Evolutionary conservation across 225 moss, liverwort and hornwort genomes (phyloP).

Genomic region (Marchantia polymorpha): DNA sequence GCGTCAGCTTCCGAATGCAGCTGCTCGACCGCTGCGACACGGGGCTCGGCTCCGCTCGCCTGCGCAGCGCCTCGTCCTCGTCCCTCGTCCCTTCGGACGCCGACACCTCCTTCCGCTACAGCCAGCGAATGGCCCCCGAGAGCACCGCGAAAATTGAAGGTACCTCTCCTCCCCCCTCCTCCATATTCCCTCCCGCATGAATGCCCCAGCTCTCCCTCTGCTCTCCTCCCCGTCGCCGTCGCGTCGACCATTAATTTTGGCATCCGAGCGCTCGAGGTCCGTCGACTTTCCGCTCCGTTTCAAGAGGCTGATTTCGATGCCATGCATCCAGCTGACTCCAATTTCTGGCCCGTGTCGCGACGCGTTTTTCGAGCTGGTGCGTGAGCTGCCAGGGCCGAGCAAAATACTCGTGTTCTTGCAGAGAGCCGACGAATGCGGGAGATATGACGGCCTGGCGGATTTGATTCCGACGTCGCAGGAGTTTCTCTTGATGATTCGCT

Average conservation of each 20-base stretch:
- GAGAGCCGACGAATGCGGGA: background rate
- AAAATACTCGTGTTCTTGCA: background rate
- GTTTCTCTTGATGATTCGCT: background rate
- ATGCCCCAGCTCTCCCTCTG: background rate
- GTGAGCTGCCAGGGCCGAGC: background rate
- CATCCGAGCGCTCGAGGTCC: background rate
- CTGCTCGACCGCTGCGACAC: conserved; percentile 44
- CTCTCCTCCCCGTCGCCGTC: background rate
- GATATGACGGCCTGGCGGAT: too few species aligned
- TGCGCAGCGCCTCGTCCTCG: conserved; percentile 24
- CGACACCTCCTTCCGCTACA: conserved; percentile 36
- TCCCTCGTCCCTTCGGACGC: conserved; percentile 31
- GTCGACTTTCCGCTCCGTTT: background rate
- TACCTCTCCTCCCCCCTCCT: background rate
- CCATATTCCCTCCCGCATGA: background rate
- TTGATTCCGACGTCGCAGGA: background rate
- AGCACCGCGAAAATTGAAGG: conserved; percentile 20
- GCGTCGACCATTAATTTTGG: background rate
- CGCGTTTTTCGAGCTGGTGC: background rate
- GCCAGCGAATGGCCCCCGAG: conserved; percentile 29
- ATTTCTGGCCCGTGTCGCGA: too few species aligned
- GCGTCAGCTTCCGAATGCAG: conserved; percentile 44
- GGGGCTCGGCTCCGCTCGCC: conserved; percentile 34
- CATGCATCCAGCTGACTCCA: too few species aligned
- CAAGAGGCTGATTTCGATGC: background rate